Evolutionary conservation across 176 grass and related monocot genomes (phyloP).

Genomic region (Urochloa ruziziensis): DNA sequence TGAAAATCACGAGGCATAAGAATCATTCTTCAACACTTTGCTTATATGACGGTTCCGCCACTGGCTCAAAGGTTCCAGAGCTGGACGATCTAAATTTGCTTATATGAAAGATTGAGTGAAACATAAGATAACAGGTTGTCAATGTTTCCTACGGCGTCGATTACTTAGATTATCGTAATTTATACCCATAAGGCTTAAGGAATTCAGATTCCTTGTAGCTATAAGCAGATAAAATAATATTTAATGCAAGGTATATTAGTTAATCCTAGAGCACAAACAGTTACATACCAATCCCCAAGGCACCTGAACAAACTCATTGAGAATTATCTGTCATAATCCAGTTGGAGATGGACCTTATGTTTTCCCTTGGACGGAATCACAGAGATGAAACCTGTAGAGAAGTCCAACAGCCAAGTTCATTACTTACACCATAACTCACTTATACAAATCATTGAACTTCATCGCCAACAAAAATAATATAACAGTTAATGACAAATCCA

Average conservation of each 20-base stretch:
- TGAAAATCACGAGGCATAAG: neutral
- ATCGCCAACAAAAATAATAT: neutral
- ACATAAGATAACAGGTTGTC: neutral
- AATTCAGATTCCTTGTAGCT: neutral
- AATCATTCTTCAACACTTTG: neutral
- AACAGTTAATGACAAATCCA: constrained; percentile 2
- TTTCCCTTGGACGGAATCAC: neutral
- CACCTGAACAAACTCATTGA: constrained; percentile 24
- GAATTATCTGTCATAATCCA: constrained; percentile 30
- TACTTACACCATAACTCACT: neutral
- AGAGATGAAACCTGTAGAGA: constrained; percentile 3
- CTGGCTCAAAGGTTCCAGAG: neutral
- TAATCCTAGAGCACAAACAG: neutral
- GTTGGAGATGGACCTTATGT: constrained; percentile 12
- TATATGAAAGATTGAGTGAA: neutral
- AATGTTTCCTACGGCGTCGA: neutral
- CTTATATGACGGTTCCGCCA: no score
- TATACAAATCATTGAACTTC: constrained; percentile 4
- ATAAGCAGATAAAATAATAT: neutral
- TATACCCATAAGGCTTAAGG: neutral
- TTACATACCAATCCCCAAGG: constrained; percentile 36
- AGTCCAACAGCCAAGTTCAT: neutral
- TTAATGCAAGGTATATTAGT: neutral
- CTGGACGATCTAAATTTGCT: neutral
- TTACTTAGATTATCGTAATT: neutral